phyloP scores from a whole-genome alignment of 148 eudicot species.

The Suaeda aralocaspica region DNA sequence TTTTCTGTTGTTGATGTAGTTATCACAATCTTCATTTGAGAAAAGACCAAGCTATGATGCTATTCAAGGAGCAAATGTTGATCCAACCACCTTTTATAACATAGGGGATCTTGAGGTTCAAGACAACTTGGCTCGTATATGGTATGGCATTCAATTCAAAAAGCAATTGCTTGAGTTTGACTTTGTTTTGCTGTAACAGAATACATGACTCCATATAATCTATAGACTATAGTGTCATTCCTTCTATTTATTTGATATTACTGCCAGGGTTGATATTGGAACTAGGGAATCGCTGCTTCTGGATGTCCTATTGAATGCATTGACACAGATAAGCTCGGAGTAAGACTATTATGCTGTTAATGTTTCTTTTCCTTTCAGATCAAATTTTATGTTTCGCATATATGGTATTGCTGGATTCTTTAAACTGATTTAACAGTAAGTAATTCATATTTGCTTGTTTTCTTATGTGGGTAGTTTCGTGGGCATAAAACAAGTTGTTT shows the following conservation, averaged over 20 bases:
- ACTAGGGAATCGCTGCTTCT: slow-evolving; percentile 72
- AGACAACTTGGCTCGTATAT: slow-evolving; percentile 83
- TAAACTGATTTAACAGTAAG: background rate
- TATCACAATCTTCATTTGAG: slow-evolving; percentile 73
- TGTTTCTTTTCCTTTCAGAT: background rate
- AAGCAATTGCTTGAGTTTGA: slow-evolving; percentile 1
- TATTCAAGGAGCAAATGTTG: slow-evolving; percentile 80
- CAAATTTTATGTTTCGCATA: background rate
- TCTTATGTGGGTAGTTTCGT: slow-evolving; percentile 44
- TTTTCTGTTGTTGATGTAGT: slow-evolving; percentile 35
- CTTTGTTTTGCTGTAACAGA: background rate
- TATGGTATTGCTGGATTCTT: background rate
- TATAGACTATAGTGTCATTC: background rate
- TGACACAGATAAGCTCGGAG: slow-evolving; percentile 93
- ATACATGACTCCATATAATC: background rate
- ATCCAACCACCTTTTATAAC: slow-evolving; percentile 87
- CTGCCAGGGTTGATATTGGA: slow-evolving; percentile 88
- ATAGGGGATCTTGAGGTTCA: slow-evolving; percentile 92
- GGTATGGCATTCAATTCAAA: slow-evolving; percentile 39
- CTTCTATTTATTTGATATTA: slow-evolving; percentile 13
- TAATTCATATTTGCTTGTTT: background rate
- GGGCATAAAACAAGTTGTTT: slow-evolving; percentile 86
- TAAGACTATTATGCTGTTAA: slow-evolving; percentile 29
- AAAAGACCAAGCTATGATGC: slow-evolving; percentile 85
- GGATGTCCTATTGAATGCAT: slow-evolving; percentile 74